Percentiles rank a stretch among this genome's conserved stretches.
phyloP scores from a whole-genome alignment of 1,284 basidiomycete genomes.

The Malassezia yamatoensis region DNA sequence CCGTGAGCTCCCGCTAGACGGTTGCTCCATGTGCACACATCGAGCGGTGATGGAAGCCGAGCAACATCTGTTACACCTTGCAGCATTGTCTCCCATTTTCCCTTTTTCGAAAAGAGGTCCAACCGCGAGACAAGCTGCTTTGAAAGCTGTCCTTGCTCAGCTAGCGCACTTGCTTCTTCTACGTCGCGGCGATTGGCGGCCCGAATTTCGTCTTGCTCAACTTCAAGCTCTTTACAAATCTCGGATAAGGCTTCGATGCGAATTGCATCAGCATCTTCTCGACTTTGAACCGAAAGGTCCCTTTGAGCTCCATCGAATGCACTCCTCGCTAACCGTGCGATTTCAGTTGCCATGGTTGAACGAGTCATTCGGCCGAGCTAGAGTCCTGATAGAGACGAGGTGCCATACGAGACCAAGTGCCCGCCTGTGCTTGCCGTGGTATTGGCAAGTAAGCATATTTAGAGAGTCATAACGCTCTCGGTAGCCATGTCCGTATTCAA shows the following conservation, averaged over 20 bases:
- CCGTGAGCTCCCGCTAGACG: constrained; percentile 57
- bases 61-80: constrained; percentile 82
- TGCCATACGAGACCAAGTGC: too few species aligned
- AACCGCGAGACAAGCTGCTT: constrained; percentile 70
- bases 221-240: constrained; percentile 31
- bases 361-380: background rate
- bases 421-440: too few species aligned
- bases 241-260: constrained; percentile 25
- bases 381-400: too few species aligned
- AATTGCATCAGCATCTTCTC: constrained; percentile 20
- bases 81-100: constrained; percentile 90
- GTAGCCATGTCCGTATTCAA: too few species aligned
- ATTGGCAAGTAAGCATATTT: too few species aligned
- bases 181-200: constrained; percentile 37
- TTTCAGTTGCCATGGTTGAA: background rate
- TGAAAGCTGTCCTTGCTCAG: constrained; percentile 71
- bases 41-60: constrained; percentile 72
- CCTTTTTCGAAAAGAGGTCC: constrained; percentile 64
- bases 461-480: too few species aligned
- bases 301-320: constrained; percentile 17
- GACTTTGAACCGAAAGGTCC: constrained; percentile 6
- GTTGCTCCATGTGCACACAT: constrained; percentile 74
- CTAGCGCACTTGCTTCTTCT: constrained; percentile 59
- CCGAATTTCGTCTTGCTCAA: constrained; percentile 21
- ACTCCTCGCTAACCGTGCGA: constrained; percentile 12